Base-by-base conservation (phyloP, 164 flowering plant genomes). In the Magnolia kwangsiensis region DNA sequence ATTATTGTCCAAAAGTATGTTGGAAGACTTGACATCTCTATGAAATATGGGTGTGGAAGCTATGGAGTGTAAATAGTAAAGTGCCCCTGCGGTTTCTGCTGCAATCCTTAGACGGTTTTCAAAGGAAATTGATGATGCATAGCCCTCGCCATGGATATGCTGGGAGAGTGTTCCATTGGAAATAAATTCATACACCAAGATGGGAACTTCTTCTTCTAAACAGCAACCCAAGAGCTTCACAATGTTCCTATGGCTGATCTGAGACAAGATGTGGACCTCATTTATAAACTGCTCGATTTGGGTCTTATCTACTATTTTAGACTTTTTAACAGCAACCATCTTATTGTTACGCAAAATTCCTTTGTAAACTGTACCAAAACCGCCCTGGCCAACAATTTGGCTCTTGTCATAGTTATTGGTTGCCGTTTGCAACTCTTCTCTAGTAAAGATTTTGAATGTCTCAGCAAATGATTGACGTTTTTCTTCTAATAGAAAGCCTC, bases 321-420 rank as follows among this genome's bases (percentile, higher is more conserved):
- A 69, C 66, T 69, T 76, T 20, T 76, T 77, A 18, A 76, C 76
- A 14, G 82, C 82, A 18, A 80, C 79, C 21, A 76, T 67, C 13
- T 58, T 72, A 1, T 72, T 21, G 24, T 80, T 59, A 5, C 74
- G 50, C 21, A 80, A 63, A 58, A 80, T 69, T 29, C 77, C 79
- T 51, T 73, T 80, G 63, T 76, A 76, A 51, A 80, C 82, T 51
- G 67, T 81, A 13, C 79, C 80, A 24, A 59, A 77, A 3, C 76
- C 77, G 58, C 83, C 83, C 51, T 71, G 50, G 8, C 80, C 80
- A 10, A 80, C 10, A 8, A 80, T 73, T 19, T 24, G 23, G 61
- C 20, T 65, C 27, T 71, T 65, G 19, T 71, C 67, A 55, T 61
- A 80, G 59, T 74, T 77, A 24, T 80, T 72, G 7, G 76, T 76